Evolutionary conservation across 2,329 filamentous ascomycete species (phyloP).

Genomic region (Cadophora gregata): DNA sequence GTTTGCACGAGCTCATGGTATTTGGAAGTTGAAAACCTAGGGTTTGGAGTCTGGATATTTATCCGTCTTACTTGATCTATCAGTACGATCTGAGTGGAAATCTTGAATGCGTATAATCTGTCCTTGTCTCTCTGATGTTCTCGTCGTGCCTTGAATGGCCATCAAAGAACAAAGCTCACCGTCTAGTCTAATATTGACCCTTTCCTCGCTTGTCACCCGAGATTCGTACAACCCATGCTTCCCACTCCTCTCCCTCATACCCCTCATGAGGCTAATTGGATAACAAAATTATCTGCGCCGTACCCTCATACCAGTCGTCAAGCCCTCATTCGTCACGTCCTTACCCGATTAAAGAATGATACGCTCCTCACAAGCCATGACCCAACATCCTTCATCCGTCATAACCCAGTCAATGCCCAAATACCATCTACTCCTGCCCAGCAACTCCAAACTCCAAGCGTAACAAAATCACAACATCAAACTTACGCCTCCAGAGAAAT

Average conservation of each 20-base stretch:
- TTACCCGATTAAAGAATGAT: too few relatives aligned
- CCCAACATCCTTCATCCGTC: not conserved
- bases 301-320: too few relatives aligned
- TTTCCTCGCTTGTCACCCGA: not conserved
- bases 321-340: too few relatives aligned
- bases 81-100: not conserved
- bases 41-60: not conserved
- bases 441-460: not conserved
- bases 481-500: not conserved
- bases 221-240: not conserved
- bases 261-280: not conserved
- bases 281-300: not conserved
- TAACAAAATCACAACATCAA: not conserved
- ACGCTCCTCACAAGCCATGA: not conserved
- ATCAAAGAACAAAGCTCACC: not conserved
- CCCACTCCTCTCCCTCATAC: not conserved
- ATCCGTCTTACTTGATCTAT: not conserved
- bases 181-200: not conserved
- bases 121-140: not conserved
- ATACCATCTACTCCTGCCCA: not conserved
- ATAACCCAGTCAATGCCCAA: not conserved
- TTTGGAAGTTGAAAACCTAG: not conserved
- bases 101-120: not conserved
- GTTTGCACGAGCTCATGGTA: too few relatives aligned
- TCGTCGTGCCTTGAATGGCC: not conserved